Base-by-base conservation (phyloP, 495 filamentous ascomycete species). In the Trichoderma asperelloides region DNA sequence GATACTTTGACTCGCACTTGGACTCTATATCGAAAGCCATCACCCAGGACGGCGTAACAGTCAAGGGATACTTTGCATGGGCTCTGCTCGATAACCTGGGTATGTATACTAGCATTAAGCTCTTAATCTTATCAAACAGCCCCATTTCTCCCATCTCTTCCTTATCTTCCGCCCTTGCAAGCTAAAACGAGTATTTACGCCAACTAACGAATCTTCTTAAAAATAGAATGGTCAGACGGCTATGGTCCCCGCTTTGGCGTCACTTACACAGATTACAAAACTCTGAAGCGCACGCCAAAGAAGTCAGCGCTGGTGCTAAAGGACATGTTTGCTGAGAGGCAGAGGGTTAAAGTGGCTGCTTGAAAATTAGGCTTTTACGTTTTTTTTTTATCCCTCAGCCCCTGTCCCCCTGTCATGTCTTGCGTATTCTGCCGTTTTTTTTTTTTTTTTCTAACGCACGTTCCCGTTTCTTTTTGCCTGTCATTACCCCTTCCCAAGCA, bases 21-120 rank as follows among this genome's bases (percentile, higher is more conserved):
- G 76, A 75, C 1, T 79, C 77, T 18, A 57, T 83, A 67, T 79
- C 78, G 43, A 74, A 76, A 37, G 79, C 81, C 21, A 64, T 64
- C 18, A 73, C 78, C 30, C 72, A 77, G 33, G 78, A 81, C 63
- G 79, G 79, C 3, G 72, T 83, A 12, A 77, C 80, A 63, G 76
- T 83, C 57, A 72, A 75, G 37, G 79, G 78, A 25, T 83, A 83
- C 64, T 79, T 83, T 70, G 81, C 77, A 30, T 83, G 80, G 81
- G 79, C 76, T 0, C 78, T 83, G 28, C 76, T 78, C 39, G 79
- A 83, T 74, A 82, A 78, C 64, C 79, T 78, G 73, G 73, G 62
- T 64, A 43, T 11, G 62, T 64, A 43, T 30, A 3, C 27, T 30
- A n/a, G 0, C 13, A 37, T 16, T 40, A 18, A 12, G 18, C 62